These are phyloP conservation scores for Nakaseomyces delphensis DNA, from an alignment of 1,139 yeast genomes.

Conservation along the genomic window DNA sequence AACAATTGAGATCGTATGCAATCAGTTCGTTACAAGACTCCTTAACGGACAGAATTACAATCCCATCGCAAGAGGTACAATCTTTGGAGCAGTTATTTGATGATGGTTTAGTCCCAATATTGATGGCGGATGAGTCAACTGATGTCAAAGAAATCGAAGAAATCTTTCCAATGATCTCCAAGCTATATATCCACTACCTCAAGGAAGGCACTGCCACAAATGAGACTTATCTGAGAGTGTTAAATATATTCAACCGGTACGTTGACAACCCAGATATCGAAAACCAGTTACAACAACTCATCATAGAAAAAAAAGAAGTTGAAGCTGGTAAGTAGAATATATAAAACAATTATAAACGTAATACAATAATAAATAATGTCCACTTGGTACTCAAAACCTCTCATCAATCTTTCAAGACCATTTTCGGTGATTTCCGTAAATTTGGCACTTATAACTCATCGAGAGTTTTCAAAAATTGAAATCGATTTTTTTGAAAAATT, in stretches of 20 bases:
- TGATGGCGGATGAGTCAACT: slow-evolving; percentile 56
- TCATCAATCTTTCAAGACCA: no score
- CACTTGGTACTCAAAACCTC: no score
- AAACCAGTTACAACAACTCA: slow-evolving; percentile 34
- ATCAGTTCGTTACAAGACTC: slow-evolving; percentile 45
- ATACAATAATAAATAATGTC: no score
- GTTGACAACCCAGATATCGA: slow-evolving; percentile 38
- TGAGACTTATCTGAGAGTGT: slow-evolving; percentile 39
- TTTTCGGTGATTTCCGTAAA: slow-evolving; percentile 1
- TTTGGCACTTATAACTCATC: neutral
- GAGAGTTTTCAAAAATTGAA: neutral
- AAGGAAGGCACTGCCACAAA: slow-evolving; percentile 35
- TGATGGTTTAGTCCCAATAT: slow-evolving; percentile 58
- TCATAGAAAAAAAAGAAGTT: slow-evolving; percentile 31
- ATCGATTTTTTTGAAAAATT: neutral
- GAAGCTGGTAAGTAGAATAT: slow-evolving; percentile 12
- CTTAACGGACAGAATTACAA: slow-evolving; percentile 33
- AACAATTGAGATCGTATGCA: slow-evolving; percentile 63
- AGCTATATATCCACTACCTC: slow-evolving; percentile 58
- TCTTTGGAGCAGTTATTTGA: slow-evolving; percentile 52
- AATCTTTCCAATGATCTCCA: slow-evolving; percentile 58
- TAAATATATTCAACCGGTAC: slow-evolving; percentile 43
- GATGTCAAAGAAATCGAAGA: slow-evolving; percentile 39
- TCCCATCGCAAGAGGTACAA: slow-evolving; percentile 29
- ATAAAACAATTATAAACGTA: neutral